phyloP scores from a whole-genome alignment of 306 rosid species.

The Erythrophleum fordii region DNA sequence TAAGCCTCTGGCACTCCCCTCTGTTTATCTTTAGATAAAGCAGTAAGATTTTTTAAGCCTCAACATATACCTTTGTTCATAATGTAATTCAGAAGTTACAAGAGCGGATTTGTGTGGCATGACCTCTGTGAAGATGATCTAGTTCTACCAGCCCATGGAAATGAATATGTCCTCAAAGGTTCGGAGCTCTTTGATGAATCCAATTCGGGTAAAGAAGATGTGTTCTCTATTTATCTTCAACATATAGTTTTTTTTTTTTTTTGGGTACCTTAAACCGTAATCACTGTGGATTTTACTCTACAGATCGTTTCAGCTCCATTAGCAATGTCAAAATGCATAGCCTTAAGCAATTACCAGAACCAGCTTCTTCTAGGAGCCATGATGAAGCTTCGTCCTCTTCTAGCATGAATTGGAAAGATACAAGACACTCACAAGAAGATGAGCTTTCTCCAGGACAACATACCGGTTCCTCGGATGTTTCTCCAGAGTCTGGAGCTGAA shows the following conservation, averaged over 20 bases:
- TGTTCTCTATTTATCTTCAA: constrained; percentile 24
- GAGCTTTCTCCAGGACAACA: constrained; percentile 61
- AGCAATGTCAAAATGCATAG: constrained; percentile 61
- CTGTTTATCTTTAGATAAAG: neutral
- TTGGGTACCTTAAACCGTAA: constrained; percentile 16
- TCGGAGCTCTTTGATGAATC: constrained; percentile 90
- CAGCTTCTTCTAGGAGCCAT: constrained; percentile 67
- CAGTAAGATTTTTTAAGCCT: neutral
- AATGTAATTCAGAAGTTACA: constrained; percentile 73
- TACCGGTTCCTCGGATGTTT: constrained; percentile 60
- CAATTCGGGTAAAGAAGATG: constrained; percentile 60
- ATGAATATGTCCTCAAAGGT: constrained; percentile 92
- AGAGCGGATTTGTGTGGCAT: constrained; percentile 95
- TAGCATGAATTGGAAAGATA: constrained; percentile 77
- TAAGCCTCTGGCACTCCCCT: too few relatives aligned
- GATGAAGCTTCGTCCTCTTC: constrained; percentile 85
- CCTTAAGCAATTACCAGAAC: constrained; percentile 76
- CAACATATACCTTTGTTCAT: constrained; percentile 23
- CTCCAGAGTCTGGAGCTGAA: constrained; percentile 64
- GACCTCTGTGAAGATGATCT: constrained; percentile 85
- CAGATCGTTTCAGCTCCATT: constrained; percentile 67
- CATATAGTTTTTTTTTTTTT: constrained; percentile 10
- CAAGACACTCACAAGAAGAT: constrained; percentile 71
- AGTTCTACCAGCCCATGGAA: constrained; percentile 84
- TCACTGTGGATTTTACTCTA: constrained; percentile 30